Evolutionary conservation across 495 filamentous ascomycete species (phyloP), one percentile per base, ranked within the genome.

Genomic region (Hyaloscypha finlandica): DNA sequence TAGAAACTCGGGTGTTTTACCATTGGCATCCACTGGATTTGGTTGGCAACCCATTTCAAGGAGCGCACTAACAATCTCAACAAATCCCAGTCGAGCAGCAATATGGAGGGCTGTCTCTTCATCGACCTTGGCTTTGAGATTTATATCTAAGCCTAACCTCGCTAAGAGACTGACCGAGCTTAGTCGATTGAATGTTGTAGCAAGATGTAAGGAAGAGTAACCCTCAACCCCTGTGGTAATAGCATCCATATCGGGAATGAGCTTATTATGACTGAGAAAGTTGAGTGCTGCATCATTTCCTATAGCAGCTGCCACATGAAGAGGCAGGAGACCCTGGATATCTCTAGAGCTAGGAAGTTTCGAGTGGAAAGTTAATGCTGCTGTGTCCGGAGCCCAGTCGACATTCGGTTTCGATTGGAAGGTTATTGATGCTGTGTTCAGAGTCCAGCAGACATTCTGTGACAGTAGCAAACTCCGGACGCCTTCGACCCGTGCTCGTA

Each of bases 221-320:
- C 42, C 42, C 42, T 48, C 42, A 25, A 25, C 25, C 11, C 42
- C 42, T 48, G 42, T 48, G 42, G 42, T 48, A 48, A 48, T 11
- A n/a, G 42, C 42, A 48, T 48, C n/a, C 11, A 48, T 48, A 48
- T 48, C 42, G 42, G 42, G n/a, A 48, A 48, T n/a, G n/a, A 48
- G 42, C 11, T 48, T 48, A 12, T 48, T 11, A n/a, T 12, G 11
- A 2, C n/a, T 48, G 11, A 48, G 42, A 48, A 48, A 48, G n/a
- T 11, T 48, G 42, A 48, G 11, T 48, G 42, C 42, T 12, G 42
- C 42, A n/a, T 48, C 42, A 48, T 48, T 11, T 48, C 42, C 42
- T 11, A 11, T n/a, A 48, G 42, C 42, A 48, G 42, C 42, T 12
- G 42, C 42, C 11, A 48, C n/a, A n/a, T 48, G 42, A n/a, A 48